These are phyloP conservation scores for Chenopodium suecicum DNA, from an alignment of 148 eudicot species.

Conservation along the genomic window DNA sequence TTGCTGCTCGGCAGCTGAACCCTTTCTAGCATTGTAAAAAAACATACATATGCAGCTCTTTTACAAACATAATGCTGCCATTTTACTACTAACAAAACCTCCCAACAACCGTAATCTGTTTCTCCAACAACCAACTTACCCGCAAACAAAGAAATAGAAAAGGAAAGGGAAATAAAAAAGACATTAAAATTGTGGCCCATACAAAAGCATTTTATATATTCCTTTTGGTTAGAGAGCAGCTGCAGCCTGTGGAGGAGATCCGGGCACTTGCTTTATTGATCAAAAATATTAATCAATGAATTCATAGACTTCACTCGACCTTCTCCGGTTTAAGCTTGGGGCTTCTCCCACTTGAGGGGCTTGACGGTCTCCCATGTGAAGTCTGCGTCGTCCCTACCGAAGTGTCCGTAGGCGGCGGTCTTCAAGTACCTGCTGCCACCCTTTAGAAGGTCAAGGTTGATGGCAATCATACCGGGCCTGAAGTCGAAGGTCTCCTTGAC, in stretches of 20 bases:
- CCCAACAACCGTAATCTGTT: background rate
- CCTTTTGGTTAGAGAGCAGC: slow-evolving; percentile 17
- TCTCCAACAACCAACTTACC: slow-evolving; percentile 10
- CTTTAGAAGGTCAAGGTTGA: slow-evolving; percentile 42
- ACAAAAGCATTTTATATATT: slow-evolving; percentile 15
- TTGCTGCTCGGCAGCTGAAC: slow-evolving; percentile 30
- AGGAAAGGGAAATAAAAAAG: background rate
- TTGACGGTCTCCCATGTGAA: slow-evolving; percentile 54
- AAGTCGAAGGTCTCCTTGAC: slow-evolving; percentile 54
- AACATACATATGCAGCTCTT: slow-evolving; percentile 17
- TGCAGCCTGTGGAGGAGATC: slow-evolving; percentile 17
- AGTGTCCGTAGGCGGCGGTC: slow-evolving; percentile 54
- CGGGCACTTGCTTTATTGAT: slow-evolving; percentile 31
- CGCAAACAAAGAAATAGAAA: slow-evolving; percentile 2
- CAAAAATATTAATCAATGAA: slow-evolving; percentile 28
- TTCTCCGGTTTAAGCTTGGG: slow-evolving; percentile 26
- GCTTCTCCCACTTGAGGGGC: slow-evolving; percentile 54
- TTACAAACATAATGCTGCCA: slow-evolving; percentile 10
- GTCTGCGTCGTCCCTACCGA: slow-evolving; percentile 48
- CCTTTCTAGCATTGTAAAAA: slow-evolving; percentile 13
- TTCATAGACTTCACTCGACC: background rate
- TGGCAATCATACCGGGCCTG: slow-evolving; percentile 52
- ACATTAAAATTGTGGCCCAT: slow-evolving; percentile 13
- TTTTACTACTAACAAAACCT: slow-evolving; percentile 13
- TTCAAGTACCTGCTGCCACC: slow-evolving; percentile 48